Percentiles rank a stretch among this genome's conserved stretches.
These are phyloP conservation scores for Claviceps sp. DNA, from an alignment of 2,329 filamentous ascomycete genomes.

Conservation along the genomic window DNA sequence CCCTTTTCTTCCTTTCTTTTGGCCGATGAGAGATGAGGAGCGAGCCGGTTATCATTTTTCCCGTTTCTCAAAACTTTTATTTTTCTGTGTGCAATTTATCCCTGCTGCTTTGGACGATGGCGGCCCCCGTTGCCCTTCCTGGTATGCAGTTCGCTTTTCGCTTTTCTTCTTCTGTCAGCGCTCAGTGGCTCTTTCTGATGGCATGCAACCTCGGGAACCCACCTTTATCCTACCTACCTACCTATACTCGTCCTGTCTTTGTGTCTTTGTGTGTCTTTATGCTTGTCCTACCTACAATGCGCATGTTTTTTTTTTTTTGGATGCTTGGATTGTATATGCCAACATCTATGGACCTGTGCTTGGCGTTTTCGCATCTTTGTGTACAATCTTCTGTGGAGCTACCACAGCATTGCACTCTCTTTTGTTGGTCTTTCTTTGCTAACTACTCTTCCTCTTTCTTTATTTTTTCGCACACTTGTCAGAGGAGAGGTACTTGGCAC, in stretches of 20 bases:
- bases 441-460: too few relatives aligned
- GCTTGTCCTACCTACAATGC: neutral
- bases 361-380: constrained; percentile 2
- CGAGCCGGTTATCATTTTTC: neutral
- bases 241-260: too few relatives aligned
- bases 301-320: neutral
- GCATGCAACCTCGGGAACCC: neutral
- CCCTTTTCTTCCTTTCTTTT: neutral
- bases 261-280: neutral
- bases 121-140: neutral
- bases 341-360: neutral
- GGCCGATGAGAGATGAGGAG: neutral
- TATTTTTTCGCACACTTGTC: too few relatives aligned
- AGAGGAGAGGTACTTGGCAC: too few relatives aligned
- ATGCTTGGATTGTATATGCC: neutral
- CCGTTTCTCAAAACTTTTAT: neutral
- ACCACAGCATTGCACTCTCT: neutral
- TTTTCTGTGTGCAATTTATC: neutral
- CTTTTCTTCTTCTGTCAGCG: neutral
- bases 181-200: neutral
- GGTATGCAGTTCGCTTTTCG: neutral
- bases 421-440: neutral
- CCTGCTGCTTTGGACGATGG: neutral
- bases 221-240: neutral
- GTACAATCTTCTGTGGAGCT: neutral